Conservation (phyloP, 495 filamentous ascomycete species). For the Penicillium canariense region DNA sequence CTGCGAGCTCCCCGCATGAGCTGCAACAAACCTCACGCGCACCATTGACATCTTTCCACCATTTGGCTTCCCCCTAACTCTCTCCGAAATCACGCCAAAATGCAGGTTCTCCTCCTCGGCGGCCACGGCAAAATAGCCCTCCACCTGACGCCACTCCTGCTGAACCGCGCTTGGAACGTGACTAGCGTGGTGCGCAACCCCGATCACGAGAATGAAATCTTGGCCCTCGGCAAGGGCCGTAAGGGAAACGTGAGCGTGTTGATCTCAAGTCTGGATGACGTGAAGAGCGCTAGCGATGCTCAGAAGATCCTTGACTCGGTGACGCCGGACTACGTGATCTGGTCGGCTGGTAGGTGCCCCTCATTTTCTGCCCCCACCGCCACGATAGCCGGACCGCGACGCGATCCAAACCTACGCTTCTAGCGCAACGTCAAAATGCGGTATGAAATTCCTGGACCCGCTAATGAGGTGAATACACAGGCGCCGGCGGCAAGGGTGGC, state of each 20-base stretch:
- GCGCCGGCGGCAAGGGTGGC: conserved; percentile 75
- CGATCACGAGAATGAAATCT: conserved; percentile 61
- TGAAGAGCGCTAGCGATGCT: conserved; percentile 61
- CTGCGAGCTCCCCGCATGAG: background rate
- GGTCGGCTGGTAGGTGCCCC: conserved; percentile 62
- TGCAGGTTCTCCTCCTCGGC: conserved; percentile 70
- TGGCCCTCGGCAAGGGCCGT: conserved; percentile 53
- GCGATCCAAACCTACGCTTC: background rate
- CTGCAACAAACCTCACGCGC: background rate
- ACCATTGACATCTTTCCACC: background rate
- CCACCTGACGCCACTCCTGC: conserved; percentile 72
- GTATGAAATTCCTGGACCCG: background rate
- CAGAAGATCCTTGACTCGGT: conserved; percentile 57
- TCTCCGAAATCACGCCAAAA: conserved; percentile 17
- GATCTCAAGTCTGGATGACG: conserved; percentile 66
- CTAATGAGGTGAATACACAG: conserved; percentile 25
- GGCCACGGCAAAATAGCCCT: conserved; percentile 79
- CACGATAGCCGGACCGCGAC: background rate
- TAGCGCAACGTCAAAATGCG: background rate
- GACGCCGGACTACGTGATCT: conserved; percentile 70
- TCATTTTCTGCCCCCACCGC: conserved; percentile 4
- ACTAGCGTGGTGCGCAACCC: conserved; percentile 74
- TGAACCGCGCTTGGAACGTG: conserved; percentile 69
- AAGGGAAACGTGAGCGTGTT: conserved; percentile 58
- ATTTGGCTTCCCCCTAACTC: background rate